phyloP scores from a whole-genome alignment of 2,329 filamentous ascomycete genomes.

The Ramularia collo-cygni region DNA sequence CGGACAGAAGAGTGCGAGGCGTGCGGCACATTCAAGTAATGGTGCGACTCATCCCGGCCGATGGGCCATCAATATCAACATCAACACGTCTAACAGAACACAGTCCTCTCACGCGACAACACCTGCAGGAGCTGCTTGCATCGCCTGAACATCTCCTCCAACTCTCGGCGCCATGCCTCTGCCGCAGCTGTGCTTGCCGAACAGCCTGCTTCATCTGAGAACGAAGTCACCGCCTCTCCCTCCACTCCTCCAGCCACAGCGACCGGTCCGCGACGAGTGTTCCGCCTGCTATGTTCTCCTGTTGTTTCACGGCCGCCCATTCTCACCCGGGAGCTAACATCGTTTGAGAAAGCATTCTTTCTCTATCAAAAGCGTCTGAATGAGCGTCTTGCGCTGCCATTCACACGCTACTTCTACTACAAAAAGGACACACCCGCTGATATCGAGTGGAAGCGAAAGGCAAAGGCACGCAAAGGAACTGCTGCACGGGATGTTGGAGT shows the following conservation, averaged over 20 bases:
- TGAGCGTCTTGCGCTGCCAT: constrained; percentile 81
- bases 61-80: too few relatives aligned
- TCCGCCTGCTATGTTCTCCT: constrained; percentile 54
- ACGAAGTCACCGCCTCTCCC: constrained; percentile 27
- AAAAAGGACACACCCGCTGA: constrained; percentile 80
- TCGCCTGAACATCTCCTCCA: constrained; percentile 29
- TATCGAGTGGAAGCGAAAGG: constrained; percentile 84
- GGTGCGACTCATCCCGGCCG: constrained; percentile 24
- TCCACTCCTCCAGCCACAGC: constrained; percentile 34
- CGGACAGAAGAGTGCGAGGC: constrained; percentile 40
- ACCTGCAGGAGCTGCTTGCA: constrained; percentile 43
- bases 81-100: constrained; percentile 8
- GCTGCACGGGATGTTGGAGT: constrained; percentile 77
- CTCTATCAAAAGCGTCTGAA: constrained; percentile 97
- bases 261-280: constrained; percentile 41
- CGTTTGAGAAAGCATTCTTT: constrained; percentile 89
- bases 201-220: constrained; percentile 18
- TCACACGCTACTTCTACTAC: constrained; percentile 89
- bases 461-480: constrained; percentile 62
- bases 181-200: constrained; percentile 31
- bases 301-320: constrained; percentile 84
- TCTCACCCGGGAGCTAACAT: constrained; percentile 72
- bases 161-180: constrained; percentile 29
- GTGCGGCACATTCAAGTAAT: constrained; percentile 32
- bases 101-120: constrained; percentile 33